Percentiles rank a stretch among this genome's conserved stretches.
These are phyloP conservation scores for Entomortierella parvispora DNA, from an alignment of 192 early-diverging fungal species.

Conservation along the genomic window DNA sequence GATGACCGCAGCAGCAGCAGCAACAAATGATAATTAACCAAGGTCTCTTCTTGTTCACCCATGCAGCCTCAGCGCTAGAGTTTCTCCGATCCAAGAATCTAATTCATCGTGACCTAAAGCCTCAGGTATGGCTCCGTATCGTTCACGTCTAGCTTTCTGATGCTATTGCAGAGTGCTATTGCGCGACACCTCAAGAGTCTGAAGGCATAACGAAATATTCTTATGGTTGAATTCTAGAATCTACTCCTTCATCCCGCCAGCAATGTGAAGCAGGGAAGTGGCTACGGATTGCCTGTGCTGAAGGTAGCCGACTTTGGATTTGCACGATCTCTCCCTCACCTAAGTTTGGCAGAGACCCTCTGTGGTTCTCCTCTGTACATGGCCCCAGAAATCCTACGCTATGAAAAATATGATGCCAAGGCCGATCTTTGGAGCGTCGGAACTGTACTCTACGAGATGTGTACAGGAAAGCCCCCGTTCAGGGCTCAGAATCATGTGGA, in stretches of 20 bases:
- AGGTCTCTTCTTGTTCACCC: not conserved
- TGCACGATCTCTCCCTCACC: conserved; percentile 85
- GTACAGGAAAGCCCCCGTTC: conserved; percentile 91
- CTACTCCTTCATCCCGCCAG: conserved; percentile 78
- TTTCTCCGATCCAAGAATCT: conserved; percentile 88
- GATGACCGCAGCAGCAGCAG: too few relatives aligned
- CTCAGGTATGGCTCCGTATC: conserved; percentile 70
- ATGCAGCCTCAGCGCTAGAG: conserved; percentile 81
- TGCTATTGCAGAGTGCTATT: not conserved
- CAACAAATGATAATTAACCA: too few relatives aligned
- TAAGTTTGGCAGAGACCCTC: conserved; percentile 92
- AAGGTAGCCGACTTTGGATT: conserved; percentile 99
- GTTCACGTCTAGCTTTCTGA: too few relatives aligned
- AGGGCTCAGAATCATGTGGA: conserved; percentile 94
- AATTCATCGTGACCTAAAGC: conserved; percentile 98
- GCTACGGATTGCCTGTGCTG: conserved; percentile 75
- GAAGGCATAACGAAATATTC: too few relatives aligned
- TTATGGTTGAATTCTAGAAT: conserved; percentile 71
- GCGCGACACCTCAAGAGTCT: too few relatives aligned
- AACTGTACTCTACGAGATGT: conserved; percentile 94
- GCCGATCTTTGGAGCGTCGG: conserved; percentile 98
- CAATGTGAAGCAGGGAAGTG: conserved; percentile 54
- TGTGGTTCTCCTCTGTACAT: conserved; percentile 98
- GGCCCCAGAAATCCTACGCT: conserved; percentile 88
- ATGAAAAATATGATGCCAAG: conserved; percentile 94